Evolutionary conservation across 805 yeast species (phyloP).

Genomic region (Pichia heedii): DNA sequence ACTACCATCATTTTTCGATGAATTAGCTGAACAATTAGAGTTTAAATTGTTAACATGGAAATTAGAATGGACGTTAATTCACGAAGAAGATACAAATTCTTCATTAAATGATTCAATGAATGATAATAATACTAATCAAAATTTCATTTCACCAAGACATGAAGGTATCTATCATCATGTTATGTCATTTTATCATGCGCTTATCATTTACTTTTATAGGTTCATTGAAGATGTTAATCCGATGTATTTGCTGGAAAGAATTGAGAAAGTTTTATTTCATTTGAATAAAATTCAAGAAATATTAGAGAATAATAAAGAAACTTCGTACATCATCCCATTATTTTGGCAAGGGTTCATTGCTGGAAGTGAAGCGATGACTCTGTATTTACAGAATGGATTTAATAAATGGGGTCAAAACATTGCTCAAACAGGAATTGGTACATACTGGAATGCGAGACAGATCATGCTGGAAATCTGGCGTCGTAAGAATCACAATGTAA

Average conservation of each 20-base stretch:
- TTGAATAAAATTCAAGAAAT: constrained; percentile 52
- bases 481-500: constrained; percentile 50
- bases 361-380: constrained; percentile 66
- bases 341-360: constrained; percentile 89
- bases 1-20: constrained; percentile 29
- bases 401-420: constrained; percentile 67
- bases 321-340: constrained; percentile 57
- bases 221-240: constrained; percentile 50
- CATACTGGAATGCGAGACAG: constrained; percentile 80
- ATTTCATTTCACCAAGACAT: constrained; percentile 45
- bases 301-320: constrained; percentile 39
- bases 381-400: constrained; percentile 52
- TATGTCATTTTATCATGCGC: constrained; percentile 65
- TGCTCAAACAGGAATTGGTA: constrained; percentile 54
- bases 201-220: constrained; percentile 63
- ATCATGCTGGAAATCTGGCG: constrained; percentile 84
- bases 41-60: constrained; percentile 54
- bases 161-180: constrained; percentile 76
- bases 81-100: constrained; percentile 19
- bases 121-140: constrained; percentile 1
- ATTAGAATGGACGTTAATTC: constrained; percentile 58
- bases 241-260: constrained; percentile 49
- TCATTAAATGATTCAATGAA: neutral
- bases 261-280: constrained; percentile 51
- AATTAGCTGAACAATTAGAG: constrained; percentile 34